phyloP scores from a whole-genome alignment of 192 early-diverging fungal genomes.

The Backusella luteola region DNA sequence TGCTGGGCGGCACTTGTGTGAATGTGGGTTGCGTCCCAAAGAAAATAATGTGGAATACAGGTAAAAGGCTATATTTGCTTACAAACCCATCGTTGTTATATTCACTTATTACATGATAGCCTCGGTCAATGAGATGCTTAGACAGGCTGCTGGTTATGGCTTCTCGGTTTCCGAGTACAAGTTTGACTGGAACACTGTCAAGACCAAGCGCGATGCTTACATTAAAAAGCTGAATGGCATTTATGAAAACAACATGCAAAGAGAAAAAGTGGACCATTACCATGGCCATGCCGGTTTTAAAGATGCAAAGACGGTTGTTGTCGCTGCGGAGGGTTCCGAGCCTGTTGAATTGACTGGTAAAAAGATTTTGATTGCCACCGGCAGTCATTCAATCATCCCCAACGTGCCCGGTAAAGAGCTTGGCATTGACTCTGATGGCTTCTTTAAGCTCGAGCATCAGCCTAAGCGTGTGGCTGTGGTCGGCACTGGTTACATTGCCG shows the following conservation, averaged over 20 bases:
- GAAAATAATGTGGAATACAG: conserved; percentile 93
- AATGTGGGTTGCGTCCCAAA: conserved; percentile 92
- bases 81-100: background rate
- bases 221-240: conserved; percentile 95
- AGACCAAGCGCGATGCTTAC: conserved; percentile 92
- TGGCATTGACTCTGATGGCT: conserved; percentile 89
- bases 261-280: conserved; percentile 83
- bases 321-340: conserved; percentile 20
- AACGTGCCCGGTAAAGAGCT: conserved; percentile 74
- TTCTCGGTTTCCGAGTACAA: conserved; percentile 53
- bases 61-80: conserved; percentile 33
- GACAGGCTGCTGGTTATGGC: conserved; percentile 88
- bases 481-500: conserved; percentile 91
- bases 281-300: conserved; percentile 85
- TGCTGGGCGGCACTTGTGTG: conserved; percentile 85
- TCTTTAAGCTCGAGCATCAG: conserved; percentile 88
- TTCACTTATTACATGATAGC: conserved; percentile 39
- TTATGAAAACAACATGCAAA: conserved; percentile 85
- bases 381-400: conserved; percentile 72
- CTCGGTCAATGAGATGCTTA: conserved; percentile 78
- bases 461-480: conserved; percentile 87
- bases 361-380: conserved; percentile 82
- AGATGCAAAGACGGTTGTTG: conserved; percentile 65
- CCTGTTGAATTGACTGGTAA: conserved; percentile 55
- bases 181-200: conserved; percentile 80